phyloP scores from a whole-genome alignment of 805 yeast species.

The Debaryomyces castellii region DNA sequence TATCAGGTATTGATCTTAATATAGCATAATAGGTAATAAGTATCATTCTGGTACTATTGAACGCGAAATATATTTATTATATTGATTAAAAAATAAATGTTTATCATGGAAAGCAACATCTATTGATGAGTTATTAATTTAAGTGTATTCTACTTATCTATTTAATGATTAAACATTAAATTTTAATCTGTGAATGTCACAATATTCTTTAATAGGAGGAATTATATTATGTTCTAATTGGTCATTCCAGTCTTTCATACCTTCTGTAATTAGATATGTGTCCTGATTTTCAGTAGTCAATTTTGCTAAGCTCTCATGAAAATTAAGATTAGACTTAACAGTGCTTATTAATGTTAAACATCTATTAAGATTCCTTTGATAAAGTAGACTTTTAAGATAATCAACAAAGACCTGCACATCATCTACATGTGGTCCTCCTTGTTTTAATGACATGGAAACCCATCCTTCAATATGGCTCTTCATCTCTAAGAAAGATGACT shows the following conservation, averaged over 20 bases:
- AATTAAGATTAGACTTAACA: constrained; percentile 10
- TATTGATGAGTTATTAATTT: too few species aligned
- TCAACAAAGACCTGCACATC: constrained; percentile 23
- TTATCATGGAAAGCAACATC: too few species aligned
- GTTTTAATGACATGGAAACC: constrained; percentile 25
- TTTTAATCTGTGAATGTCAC: neutral
- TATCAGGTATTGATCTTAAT: neutral
- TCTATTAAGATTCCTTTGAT: constrained; percentile 13
- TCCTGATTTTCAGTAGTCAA: neutral
- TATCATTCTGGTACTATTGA: too few species aligned
- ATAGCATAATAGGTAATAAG: too few species aligned
- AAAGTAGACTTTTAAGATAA: constrained; percentile 18
- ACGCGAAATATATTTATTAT: too few species aligned
- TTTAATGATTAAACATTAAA: neutral
- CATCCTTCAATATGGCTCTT: constrained; percentile 21
- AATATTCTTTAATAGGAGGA: constrained; percentile 7
- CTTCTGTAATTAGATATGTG: neutral
- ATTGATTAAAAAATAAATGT: too few species aligned
- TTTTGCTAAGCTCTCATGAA: constrained; percentile 4
- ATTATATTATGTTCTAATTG: constrained; percentile 2
- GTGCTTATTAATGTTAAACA: constrained; percentile 15
- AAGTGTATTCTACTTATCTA: too few species aligned
- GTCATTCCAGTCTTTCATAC: constrained; percentile 9
- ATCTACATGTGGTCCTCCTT: constrained; percentile 36
- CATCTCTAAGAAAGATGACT: constrained; percentile 11